Evolutionary conservation across 2,329 filamentous ascomycete genomes (phyloP), one percentile per base, ranked within the genome.

Genomic region (Penicillium sp.): DNA sequence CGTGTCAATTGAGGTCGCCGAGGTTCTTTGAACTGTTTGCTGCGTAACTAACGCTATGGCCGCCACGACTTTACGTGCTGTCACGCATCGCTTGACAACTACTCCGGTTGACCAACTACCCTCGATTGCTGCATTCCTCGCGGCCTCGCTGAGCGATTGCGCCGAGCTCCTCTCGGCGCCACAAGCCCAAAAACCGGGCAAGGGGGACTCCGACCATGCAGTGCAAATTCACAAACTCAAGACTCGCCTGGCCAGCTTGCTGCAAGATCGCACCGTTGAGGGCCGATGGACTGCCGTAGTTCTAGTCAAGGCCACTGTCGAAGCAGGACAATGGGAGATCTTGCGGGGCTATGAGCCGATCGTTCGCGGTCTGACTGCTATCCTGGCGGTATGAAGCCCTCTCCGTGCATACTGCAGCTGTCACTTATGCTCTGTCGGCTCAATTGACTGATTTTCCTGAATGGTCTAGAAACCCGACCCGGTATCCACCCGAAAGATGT

Each of bases 281-380:
- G 91, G 89, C 46, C 86, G 92, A 70, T 96, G 94, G 79, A 85
- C 88, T 19, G 93, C 89, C 6, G 86, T 91, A 46, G 87, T 90
- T 16, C 78, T 97, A 52, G 85, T 93, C 75, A 97, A 97, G 79
- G 86, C 90, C 4, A 82, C 89, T 4, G 81, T 97, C 46, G 93
- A 97, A 70, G 86, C 90, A 43, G 93, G 93, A 26, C 92, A 92
- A 49, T 92, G 90, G 87, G 92, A 96, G 71, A 86, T 90, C 60
- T 82, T 97, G 61, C 87, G 88, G 64, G 87, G 86, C 56, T 86
- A 86, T 37, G 87, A 88, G 69, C 82, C 87, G 2, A 97, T 94
- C 91, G 88, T 95, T 63, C 83, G 85, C 67, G 88, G 86, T n/a
- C 79, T 97, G 35, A 77, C 97, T 55, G 84, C 85, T 1, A 85